phyloP scores from a whole-genome alignment of 805 yeast genomes.

The Metschnikowia reukaufii region DNA sequence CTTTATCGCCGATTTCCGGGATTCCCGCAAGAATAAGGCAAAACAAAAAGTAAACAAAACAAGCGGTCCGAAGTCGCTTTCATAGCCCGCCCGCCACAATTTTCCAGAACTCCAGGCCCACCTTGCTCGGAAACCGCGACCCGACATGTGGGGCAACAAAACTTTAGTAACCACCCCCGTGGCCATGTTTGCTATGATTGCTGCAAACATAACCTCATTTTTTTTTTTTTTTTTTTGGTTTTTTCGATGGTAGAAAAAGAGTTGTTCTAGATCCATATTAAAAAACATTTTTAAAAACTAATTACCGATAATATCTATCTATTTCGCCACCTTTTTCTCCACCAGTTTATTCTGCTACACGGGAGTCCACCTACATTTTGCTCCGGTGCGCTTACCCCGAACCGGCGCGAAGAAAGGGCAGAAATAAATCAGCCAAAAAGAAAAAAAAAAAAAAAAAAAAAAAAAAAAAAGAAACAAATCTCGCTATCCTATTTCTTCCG shows the following conservation, averaged over 20 bases:
- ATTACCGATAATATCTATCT: too few relatives aligned
- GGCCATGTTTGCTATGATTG: not conserved
- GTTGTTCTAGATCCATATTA: not conserved
- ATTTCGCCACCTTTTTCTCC: not conserved
- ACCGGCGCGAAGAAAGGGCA: not conserved
- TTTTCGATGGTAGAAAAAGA: not conserved
- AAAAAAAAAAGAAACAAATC: constrained; percentile 6
- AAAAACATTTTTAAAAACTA: too few relatives aligned
- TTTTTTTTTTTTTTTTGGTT: not conserved
- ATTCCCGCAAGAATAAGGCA: too few relatives aligned
- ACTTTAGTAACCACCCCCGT: not conserved
- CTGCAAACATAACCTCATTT: not conserved
- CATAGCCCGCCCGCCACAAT: not conserved
- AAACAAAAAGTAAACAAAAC: too few relatives aligned
- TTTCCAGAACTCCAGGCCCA: not conserved
- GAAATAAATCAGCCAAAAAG: not conserved
- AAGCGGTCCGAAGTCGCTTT: not conserved
- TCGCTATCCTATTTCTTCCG: constrained; percentile 8
- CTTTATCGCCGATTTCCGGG: too few relatives aligned
- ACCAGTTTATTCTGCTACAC: not conserved
- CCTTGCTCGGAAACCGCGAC: not conserved
- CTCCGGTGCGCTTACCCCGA: not conserved
- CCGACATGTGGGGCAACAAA: not conserved
- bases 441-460: constrained; percentile 5
- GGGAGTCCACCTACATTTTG: not conserved